A percentile compares a stretch with the other conserved stretches of the same genome.
phyloP scores from a whole-genome alignment of 176 grass and related monocot species.

The Triticum turgidum region DNA sequence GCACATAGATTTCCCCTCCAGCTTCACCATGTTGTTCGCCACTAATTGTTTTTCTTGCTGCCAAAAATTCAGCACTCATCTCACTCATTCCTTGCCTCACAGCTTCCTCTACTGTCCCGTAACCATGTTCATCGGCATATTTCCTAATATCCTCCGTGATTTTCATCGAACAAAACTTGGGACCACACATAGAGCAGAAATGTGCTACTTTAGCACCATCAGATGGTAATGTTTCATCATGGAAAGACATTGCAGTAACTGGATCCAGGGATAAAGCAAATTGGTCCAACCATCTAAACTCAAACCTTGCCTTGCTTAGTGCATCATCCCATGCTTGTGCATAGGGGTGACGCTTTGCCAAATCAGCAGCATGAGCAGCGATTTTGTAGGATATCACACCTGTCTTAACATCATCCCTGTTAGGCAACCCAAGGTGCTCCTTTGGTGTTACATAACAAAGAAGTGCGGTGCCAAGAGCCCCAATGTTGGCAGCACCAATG shows the following conservation, averaged over 20 bases:
- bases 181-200: slow-evolving; percentile 99
- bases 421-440: slow-evolving; percentile 97
- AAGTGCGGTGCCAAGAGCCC: slow-evolving; percentile 91
- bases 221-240: slow-evolving; percentile 95
- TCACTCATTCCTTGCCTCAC: slow-evolving; percentile 82
- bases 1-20: slow-evolving; percentile 96
- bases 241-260: slow-evolving; percentile 93
- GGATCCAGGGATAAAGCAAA: slow-evolving; percentile 95
- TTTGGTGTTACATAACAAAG: slow-evolving; percentile 99
- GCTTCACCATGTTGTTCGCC: slow-evolving; percentile 97
- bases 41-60: slow-evolving; percentile 86
- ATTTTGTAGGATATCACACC: slow-evolving; percentile 98
- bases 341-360: slow-evolving; percentile 88
- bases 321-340: slow-evolving; percentile 96
- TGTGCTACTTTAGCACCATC: slow-evolving; percentile 98
- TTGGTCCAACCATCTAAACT: slow-evolving; percentile 99
- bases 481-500: slow-evolving; percentile 96
- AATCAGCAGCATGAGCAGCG: slow-evolving; percentile 92
- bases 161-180: slow-evolving; percentile 99
- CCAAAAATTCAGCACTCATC: slow-evolving; percentile 89
- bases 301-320: slow-evolving; percentile 94
- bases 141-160: slow-evolving; percentile 97
- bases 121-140: slow-evolving; percentile 96
- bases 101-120: slow-evolving; percentile 86
- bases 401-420: slow-evolving; percentile 91